Evolutionary conservation across 164 flowering plant genomes (phyloP), one percentile per base, ranked within the genome.

Genomic region (Kalanchoe fedtschenkoi): DNA sequence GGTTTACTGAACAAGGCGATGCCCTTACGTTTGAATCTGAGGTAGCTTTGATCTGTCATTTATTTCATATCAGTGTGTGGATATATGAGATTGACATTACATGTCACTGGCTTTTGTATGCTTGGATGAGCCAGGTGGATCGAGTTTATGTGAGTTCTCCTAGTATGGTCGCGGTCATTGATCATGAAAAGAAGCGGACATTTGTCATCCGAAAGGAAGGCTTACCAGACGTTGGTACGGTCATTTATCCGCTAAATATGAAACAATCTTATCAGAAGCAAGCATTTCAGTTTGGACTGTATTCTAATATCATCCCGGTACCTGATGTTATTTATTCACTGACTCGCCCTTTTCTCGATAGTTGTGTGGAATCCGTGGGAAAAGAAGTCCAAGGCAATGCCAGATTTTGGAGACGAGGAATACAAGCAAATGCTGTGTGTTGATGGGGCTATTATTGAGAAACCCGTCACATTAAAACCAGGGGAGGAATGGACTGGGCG

Each of bases 351-450:
- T 46, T 22, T 24, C 9, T 43, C 0, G 10, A 28, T 75, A 91
- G 99, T 81, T 61, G 93, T 91, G 1, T 95, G 99, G 99, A 95
- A 95, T 74, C 99, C 99, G 66, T 95, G 99, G 97, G 97, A 91
- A 68, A 91, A 86, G 79, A 95, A 84, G 64, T 77, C 95, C 28
- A 95, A 81, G 69, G 64, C 82, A 37, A 91, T 88, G 88, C 63
- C 53, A 11, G 97, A 89, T 76, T 75, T 95, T 55, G 91, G 96
- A 0, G 91, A 88, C 9, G 91, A 86, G 19, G 99, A 95, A 69
- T 95, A 91, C 84, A 87, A 87, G 53, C 85, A 85, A 70, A 91
- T 89, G 97, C 74, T 88, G 21, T 91, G 97, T 62, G 93, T 95
- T 6, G 86, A 83, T 70, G 96, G 81, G 24, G 93, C 96, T n/a